Base-by-base conservation (phyloP, 768 basidiomycete species). In the Leucocoprinus sp. region DNA sequence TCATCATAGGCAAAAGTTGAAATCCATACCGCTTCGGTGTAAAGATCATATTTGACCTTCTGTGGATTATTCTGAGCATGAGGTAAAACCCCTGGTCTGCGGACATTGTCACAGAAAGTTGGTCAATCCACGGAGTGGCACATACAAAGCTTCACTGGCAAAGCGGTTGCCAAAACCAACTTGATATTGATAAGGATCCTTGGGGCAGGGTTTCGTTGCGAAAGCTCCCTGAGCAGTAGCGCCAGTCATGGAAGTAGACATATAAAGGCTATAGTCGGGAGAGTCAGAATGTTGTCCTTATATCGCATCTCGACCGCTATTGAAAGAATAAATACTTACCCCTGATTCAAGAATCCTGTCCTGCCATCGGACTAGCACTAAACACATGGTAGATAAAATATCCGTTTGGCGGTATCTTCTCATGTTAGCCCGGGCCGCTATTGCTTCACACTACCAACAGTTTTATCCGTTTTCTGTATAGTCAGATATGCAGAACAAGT, bases 41-140 rank as follows among this genome's bases (percentile, higher is more conserved):
- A 83, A 5, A 83, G 60, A 44, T 72, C 78, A 56, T 80, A 82
- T 54, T 78, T 80, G 60, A 64, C 64, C 53, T 72, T 76, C 63
- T 82, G 80, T 0, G 80, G 80, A 45, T 60, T 72, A 54, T 82
- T 80, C 62, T 82, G 81, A 0, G 63, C 80, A 14, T 65, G 43
- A 0, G 81, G 82, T 0, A 84, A 69, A 3, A 68, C 66, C 2
- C 72, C 75, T 1, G 79, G 78, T 31, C 78, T 79, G 43, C 74
- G 5, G 43, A 19, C 34, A 2, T 12, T 14, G 19, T 17, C 12
- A 14, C 18, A 12, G 23, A 41, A 21, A 24, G 54, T 79, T 78
- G 55, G 81, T 18, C 36, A 1, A n/a, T 8, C 24, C 22, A 11
- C 18, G 6, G 26, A 23, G 43, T 4, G 29, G 21, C 8, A 63